Base-by-base conservation (phyloP, 1,284 basidiomycete genomes). In the Takashimella koratensis region DNA sequence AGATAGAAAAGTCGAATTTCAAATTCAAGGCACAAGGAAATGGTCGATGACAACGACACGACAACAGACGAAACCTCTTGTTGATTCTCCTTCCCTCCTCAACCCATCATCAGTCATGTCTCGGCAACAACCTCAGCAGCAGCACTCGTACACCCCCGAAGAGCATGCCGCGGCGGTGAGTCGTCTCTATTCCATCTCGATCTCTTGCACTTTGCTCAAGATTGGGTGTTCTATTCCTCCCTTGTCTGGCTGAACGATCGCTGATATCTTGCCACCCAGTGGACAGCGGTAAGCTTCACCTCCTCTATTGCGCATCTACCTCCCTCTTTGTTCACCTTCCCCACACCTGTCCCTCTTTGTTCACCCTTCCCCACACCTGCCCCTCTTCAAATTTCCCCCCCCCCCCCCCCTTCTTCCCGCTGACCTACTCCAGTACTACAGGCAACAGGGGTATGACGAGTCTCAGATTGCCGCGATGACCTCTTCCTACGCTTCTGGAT, bases 361-460 rank as follows among this genome's bases (percentile, higher is more conserved):
- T 42, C 25, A 39, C 36, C 44, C 53, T 30, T 44, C 27, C 24
- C 39, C 24, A 43, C 16, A 11, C 30, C 21, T 42, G 22, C 16
- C 24, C 23, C 3, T 8, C 48, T 43, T 25, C 40, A 43, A 46
- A 45, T 26, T 43, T 27, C 23, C 45, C 36, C 47, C n/a, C n/a
- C n/a, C n/a, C n/a, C n/a, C n/a, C n/a, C n/a, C 5, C 30, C 21
- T 42, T 22, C 16, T 27, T 23, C 3, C n/a, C n/a, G n/a, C n/a
- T 53, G 21, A 44, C 39, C n/a, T n/a, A 11, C 21, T 25, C 3
- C 54, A 76, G 71, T 77, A 77, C 57, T 77, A 77, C 51, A 70
- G 72, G 12, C 66, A 70, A 53, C 74, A 77, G 58, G 76, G 75
- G 16, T 76, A 76, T 51, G 66, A 70, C 47, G 16, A 56, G 54